These are phyloP conservation scores for Coemansia sp. DNA, from an alignment of 192 early-diverging fungal genomes.

Conservation along the genomic window DNA sequence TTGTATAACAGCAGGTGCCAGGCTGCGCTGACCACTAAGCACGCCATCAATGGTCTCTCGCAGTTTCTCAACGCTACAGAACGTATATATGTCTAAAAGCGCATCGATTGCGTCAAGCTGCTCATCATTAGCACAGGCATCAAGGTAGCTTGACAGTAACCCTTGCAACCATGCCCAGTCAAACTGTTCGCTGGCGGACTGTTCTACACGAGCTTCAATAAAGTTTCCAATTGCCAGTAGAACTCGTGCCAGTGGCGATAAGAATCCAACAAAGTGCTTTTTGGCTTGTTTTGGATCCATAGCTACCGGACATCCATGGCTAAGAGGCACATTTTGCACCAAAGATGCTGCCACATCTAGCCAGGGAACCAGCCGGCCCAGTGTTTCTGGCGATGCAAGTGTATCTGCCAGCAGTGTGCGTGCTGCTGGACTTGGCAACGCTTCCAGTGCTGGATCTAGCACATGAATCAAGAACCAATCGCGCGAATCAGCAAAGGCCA, in stretches of 20 bases:
- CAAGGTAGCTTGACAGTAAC: constrained; percentile 20
- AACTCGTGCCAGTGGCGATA: constrained; percentile 44
- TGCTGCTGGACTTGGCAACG: constrained; percentile 9
- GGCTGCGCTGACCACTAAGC: background rate
- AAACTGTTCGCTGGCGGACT: constrained; percentile 5
- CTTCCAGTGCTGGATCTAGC: constrained; percentile 17
- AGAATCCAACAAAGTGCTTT: constrained; percentile 31
- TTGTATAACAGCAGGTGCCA: constrained; percentile 5
- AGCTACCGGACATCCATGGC: constrained; percentile 34
- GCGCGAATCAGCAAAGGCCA: constrained; percentile 35
- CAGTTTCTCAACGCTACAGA: constrained; percentile 21
- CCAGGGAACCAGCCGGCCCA: constrained; percentile 38
- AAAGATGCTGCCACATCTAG: constrained; percentile 33
- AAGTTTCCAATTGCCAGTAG: constrained; percentile 30
- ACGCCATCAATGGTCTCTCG: constrained; percentile 32
- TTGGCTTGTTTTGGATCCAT: constrained; percentile 28
- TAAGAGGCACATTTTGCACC: constrained; percentile 27
- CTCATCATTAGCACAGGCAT: constrained; percentile 3
- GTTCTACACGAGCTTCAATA: constrained; percentile 6
- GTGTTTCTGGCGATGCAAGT: constrained; percentile 21
- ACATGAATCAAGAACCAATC: constrained; percentile 45
- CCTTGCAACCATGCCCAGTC: constrained; percentile 40
- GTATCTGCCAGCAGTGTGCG: constrained; percentile 21
- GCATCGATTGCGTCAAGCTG: constrained; percentile 34
- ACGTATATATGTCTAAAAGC: constrained; percentile 44